Conservation (phyloP, 2,329 filamentous ascomycete genomes). For the Penicillium sp. region DNA sequence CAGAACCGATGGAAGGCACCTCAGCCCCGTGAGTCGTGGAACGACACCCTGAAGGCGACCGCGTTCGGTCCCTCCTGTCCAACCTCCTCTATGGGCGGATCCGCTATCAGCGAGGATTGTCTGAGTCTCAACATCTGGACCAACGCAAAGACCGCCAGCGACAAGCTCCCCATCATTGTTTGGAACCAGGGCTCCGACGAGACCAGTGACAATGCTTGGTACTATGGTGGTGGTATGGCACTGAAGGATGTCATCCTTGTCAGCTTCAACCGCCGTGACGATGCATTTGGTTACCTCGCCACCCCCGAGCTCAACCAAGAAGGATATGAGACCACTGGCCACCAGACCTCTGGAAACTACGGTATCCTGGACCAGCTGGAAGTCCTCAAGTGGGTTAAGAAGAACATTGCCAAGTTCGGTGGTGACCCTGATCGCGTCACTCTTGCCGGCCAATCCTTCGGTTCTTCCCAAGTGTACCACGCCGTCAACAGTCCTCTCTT, state of each 20-base stretch:
- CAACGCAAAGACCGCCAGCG: slow-evolving; percentile 19
- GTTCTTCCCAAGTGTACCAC: slow-evolving; percentile 35
- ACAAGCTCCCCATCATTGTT: slow-evolving; percentile 31
- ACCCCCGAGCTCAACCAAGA: slow-evolving; percentile 30
- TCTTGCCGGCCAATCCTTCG: slow-evolving; percentile 37
- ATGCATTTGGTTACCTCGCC: slow-evolving; percentile 31
- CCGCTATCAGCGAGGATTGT: slow-evolving; percentile 35
- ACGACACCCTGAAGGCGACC: slow-evolving; percentile 21
- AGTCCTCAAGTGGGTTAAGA: slow-evolving; percentile 58
- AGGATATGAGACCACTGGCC: slow-evolving; percentile 19
- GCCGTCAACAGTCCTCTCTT: slow-evolving; percentile 33
- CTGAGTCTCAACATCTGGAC: slow-evolving; percentile 37
- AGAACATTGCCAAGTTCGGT: slow-evolving; percentile 55
- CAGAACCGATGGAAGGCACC: slow-evolving; percentile 29
- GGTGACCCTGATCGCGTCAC: slow-evolving; percentile 54
- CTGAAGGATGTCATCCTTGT: slow-evolving; percentile 31
- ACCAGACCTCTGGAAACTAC: slow-evolving; percentile 31
- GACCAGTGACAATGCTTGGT: slow-evolving; percentile 27
- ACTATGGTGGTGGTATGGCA: slow-evolving; percentile 33
- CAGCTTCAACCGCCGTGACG: slow-evolving; percentile 31
- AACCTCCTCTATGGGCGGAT: slow-evolving; percentile 1
- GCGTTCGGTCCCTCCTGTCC: slow-evolving; percentile 21
- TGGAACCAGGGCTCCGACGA: slow-evolving; percentile 34
- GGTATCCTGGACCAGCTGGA: slow-evolving; percentile 57
- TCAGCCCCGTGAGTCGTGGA: slow-evolving; percentile 23